These are phyloP conservation scores for Handroanthus guayacan DNA, from an alignment of 257 asterid species.

Conservation along the genomic window DNA sequence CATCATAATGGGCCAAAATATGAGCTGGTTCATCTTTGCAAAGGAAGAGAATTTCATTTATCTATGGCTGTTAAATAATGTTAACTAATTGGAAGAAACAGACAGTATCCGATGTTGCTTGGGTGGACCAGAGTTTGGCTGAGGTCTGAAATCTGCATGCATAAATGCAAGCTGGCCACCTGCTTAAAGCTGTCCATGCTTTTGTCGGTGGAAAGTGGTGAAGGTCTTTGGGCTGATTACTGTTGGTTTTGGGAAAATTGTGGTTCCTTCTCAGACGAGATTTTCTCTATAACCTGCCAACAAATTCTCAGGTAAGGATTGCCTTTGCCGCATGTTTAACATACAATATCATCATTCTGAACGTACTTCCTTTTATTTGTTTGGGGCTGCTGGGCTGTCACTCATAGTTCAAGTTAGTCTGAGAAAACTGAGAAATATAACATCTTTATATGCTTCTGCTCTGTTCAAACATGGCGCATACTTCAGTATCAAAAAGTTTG, in stretches of 20 bases:
- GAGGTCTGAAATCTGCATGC: constrained; percentile 6
- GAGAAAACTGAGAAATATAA: background rate
- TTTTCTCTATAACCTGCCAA: background rate
- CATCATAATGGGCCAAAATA: constrained; percentile 52
- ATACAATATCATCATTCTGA: background rate
- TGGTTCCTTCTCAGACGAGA: background rate
- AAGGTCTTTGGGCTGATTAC: background rate
- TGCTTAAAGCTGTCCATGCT: constrained; percentile 2
- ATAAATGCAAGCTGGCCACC: constrained; percentile 6
- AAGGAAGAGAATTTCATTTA: constrained; percentile 63
- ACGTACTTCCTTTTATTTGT: background rate
- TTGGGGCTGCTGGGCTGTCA: background rate
- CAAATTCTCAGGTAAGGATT: constrained; percentile 16
- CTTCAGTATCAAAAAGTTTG: background rate
- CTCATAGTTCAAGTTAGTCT: too few species aligned
- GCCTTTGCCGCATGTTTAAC: background rate
- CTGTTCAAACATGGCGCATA: background rate
- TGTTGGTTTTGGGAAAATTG: constrained; percentile 12
- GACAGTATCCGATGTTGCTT: constrained; percentile 1
- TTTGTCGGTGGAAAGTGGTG: background rate
- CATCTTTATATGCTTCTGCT: constrained; percentile 5
- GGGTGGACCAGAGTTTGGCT: constrained; percentile 12
- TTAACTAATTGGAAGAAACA: background rate
- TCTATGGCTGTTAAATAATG: constrained; percentile 37
- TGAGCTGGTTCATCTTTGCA: constrained; percentile 57